Evolutionary conservation across 2,329 filamentous ascomycete species (phyloP), one percentile per base, ranked within the genome.

Genomic region (Ophiostoma australiae): DNA sequence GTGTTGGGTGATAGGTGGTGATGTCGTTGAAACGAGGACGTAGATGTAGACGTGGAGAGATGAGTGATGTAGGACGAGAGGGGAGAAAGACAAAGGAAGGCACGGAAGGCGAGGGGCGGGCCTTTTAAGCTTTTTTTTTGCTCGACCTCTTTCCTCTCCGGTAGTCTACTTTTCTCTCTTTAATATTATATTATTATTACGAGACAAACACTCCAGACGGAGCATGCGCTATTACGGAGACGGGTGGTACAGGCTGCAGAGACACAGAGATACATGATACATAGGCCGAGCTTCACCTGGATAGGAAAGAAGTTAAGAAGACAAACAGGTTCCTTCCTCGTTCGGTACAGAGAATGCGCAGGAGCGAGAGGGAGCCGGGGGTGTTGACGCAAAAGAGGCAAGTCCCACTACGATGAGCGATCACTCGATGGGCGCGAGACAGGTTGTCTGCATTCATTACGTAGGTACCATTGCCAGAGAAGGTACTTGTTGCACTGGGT

Each of bases 61-160:
- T n/a, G 35, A 27, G 20, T 27, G 52, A 37, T 39, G 61, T 65
- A 17, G 35, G 58, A 33, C 3, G 20, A 39, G 41, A 35, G n/a
- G n/a, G 17, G 37, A 33, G 39, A n/a, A 37, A 63, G 23, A 35
- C 20, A 44, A 69, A 61, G 33, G 39, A 48, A 61, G 20, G 37
- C 20, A 35, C 48, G 52, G 52, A 41, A 10, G 33, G 39, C 33
- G 68, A 58, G 68, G 68, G 52, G 68, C 55, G 23, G 33, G 48
- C 52, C 52, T 41, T 70, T 70, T 70, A 65, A 48, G 37, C 35
- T 70, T 66, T 69, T 66, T 69, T 31, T 67, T 23, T 58, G 52
- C 52, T 58, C 52, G 17, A 58, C 52, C 52, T 58, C 52, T 58
- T 23, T 17, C 15, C 61, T 35, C 17, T 35, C 5, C 33, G 27